Evolutionary conservation across 169 alveolate species (phyloP), one percentile per base, ranked within the genome.

Genomic region (Neospora caninum): DNA sequence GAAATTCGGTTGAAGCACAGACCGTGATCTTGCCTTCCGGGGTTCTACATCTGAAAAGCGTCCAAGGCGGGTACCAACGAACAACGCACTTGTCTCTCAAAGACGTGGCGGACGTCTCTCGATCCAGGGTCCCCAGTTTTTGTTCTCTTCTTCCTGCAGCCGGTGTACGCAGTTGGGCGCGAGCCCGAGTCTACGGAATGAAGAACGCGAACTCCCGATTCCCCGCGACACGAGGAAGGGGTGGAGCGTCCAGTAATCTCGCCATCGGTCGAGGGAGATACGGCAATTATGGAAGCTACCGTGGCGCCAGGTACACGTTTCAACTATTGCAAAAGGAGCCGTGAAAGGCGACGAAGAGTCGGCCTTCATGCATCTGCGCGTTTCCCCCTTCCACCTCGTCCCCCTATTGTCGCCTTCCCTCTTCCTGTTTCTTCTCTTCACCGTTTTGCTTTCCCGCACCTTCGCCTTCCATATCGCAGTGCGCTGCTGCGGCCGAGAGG

Each of bases 81-180:
- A 43, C 84, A 73, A 43, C 42, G 41, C 84, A n/a, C 45, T 41
- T 16, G 84, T 31, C 7, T 36, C 84, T 9, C 45, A n/a, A 73
- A 36, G 42, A 2, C 39, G 84, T 31, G 49, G 43, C 22, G 84
- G 43, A 22, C 45, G 4, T 31, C 84, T 22, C 7, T 73, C 84
- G 49, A 73, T 10, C 84, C 9, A 73, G 84, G 43, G 39, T 36
- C 42, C 38, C 84, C 16, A 36, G 39, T 73, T 73, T 73, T 27
- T 36, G 39, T 73, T 73, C 45, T 73, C 42, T 31, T 36, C 45
- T 36, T 73, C 45, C 18, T 34, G 84, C 84, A 36, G 84, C 84
- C 39, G 84, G 84, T 36, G 43, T 73, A 36, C 84, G 84, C 84
- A 73, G 84, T 20, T 73, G 84, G 84, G 84, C 84, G 18, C 84